Conservation (phyloP, 371 early-diverging fungal species). For the Haplosporangium sp. region DNA sequence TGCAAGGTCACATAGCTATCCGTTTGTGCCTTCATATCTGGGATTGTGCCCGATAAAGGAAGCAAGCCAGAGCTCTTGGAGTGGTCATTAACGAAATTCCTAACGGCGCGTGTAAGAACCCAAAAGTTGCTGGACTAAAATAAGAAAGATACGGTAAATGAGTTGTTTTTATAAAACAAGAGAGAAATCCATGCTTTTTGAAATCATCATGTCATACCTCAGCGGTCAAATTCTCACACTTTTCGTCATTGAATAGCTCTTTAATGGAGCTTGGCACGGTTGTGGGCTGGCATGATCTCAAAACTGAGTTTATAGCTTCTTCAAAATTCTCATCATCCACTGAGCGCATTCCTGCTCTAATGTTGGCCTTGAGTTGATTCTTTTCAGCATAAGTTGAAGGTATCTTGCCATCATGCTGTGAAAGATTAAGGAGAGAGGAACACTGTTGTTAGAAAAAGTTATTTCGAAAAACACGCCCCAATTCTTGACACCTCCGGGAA, state of each 20-base stretch:
- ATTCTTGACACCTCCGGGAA: neutral
- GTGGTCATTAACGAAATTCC: conserved; percentile 77
- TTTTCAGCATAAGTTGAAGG: conserved; percentile 74
- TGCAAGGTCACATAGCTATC: conserved; percentile 85
- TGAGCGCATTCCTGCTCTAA: conserved; percentile 67
- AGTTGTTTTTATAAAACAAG: no score
- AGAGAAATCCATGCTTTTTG: no score
- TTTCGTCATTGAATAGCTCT: conserved; percentile 64
- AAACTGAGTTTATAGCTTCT: conserved; percentile 79
- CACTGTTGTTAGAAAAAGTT: neutral
- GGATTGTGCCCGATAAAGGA: conserved; percentile 88
- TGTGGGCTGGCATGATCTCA: conserved; percentile 58
- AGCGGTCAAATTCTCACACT: conserved; percentile 61
- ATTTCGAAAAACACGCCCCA: no score
- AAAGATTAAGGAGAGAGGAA: neutral
- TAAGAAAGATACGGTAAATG: no score
- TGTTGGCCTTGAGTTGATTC: conserved; percentile 72
- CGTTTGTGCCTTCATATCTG: conserved; percentile 98
- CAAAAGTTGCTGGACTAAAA: conserved; percentile 84
- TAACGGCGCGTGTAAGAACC: conserved; percentile 83
- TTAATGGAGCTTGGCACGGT: conserved; percentile 65
- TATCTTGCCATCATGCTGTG: conserved; percentile 61
- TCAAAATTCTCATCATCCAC: conserved; percentile 89
- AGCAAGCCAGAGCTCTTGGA: conserved; percentile 77
- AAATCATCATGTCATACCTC: conserved; percentile 56